Base-by-base conservation (phyloP, 73 alveolate species). In the Urostyla sp. region DNA sequence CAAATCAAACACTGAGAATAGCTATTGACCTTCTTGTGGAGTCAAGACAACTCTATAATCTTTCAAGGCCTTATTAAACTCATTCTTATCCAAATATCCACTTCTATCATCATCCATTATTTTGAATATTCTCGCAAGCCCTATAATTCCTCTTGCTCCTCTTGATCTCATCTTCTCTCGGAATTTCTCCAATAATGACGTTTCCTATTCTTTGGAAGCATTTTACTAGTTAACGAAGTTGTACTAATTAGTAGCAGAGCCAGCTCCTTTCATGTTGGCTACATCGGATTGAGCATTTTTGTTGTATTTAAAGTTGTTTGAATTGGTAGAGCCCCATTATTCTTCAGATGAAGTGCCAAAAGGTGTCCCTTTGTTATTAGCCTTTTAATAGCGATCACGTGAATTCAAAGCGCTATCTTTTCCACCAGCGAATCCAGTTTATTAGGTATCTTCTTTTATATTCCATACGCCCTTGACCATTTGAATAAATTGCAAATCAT, bases 121-220 rank as follows among this genome's bases (percentile, higher is more conserved):
- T 84, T 84, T 89, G 87, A 90, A 90, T 10, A 84, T 90, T 72
- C 93, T 78, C 58, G 75, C 59, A 21, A 90, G 83, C 34, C 94
- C 88, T 75, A 90, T 72, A 26, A 90, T 87, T 1, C 96, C 96
- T 53, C 96, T 85, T 35, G 91, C 87, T 30, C 96, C 96, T 60
- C 96, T 72, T 18, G 74, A 34, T 35, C 75, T 72, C 79, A 90
- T 51, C 34, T 60, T 86, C 56, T 90, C 87, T 45, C 94, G 79
- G 73, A 90, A 86, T 57, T 76, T 80, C 73, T 87, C 87, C 0
- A 86, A 45, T 13, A 85, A 58, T 32, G 78, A 46, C 1, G 45
- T 26, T 38, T 36, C 16, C 3, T 55, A 49, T 4, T 57, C 83
- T 69, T 55, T 24, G 18, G 37, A 27, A 46, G 83, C 40, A 46